phyloP scores from a whole-genome alignment of 495 filamentous ascomycete genomes.

The Letharia lupina region DNA sequence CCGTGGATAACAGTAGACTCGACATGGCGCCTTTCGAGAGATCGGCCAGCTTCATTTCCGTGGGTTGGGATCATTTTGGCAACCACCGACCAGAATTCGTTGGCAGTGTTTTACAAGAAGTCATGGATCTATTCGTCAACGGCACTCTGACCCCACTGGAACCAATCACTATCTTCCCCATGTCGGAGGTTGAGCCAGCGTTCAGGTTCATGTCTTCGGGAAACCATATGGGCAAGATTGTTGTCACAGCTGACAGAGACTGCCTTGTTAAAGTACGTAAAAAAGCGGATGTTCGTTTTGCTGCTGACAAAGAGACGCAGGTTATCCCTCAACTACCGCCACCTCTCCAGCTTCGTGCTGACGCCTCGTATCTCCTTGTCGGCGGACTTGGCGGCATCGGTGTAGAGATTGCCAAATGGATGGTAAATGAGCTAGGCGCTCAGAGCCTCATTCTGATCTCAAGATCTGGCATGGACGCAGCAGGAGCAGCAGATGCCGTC shows the following conservation, averaged over 20 bases:
- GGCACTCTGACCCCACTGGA: constrained; percentile 1
- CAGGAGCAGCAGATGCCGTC: constrained; percentile 13
- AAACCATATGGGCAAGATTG: constrained; percentile 19
- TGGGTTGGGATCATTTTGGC: constrained; percentile 39
- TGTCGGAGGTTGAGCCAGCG: constrained; percentile 39
- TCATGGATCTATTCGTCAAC: constrained; percentile 21
- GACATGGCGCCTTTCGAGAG: constrained; percentile 14
- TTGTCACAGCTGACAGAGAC: constrained; percentile 16
- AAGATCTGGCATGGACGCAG: constrained; percentile 20
- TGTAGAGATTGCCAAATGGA: constrained; percentile 48
- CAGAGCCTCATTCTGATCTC: constrained; percentile 40
- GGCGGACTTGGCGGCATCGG: constrained; percentile 45
- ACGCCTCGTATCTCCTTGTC: constrained; percentile 32
- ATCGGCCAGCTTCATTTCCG: constrained; percentile 32
- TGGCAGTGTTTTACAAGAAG: constrained; percentile 33
- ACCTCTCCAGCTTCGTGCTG: constrained; percentile 8
- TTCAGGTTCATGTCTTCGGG: constrained; percentile 36
- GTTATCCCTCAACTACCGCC: constrained; percentile 10
- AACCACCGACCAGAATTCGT: constrained; percentile 32
- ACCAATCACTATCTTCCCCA: constrained; percentile 13
- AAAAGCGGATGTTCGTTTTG: not conserved
- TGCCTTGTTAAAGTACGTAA: constrained; percentile 17
- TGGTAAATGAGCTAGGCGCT: constrained; percentile 45
- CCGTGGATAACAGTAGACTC: constrained; percentile 28
- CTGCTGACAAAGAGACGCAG: not conserved